Conservation (phyloP, 106 monocot species). For the Dactylorhiza incarnata region DNA sequence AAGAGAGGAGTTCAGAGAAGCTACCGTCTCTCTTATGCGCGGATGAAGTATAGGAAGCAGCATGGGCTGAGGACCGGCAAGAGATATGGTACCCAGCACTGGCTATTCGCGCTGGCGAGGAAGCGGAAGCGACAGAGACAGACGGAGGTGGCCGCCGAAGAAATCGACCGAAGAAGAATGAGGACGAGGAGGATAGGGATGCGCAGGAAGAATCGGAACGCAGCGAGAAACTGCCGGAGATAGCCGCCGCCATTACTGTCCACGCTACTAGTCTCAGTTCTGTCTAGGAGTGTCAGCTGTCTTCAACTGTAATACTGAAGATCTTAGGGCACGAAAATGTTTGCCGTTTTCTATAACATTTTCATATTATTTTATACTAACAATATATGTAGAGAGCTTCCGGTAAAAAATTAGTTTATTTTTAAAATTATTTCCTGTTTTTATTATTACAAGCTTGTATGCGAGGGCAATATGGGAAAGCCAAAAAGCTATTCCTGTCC, state of each 20-base stretch:
- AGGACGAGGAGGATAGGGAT: not conserved
- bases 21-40: not conserved
- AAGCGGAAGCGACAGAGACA: not conserved
- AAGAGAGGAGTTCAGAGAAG: not conserved
- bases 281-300: too few relatives aligned
- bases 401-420: too few relatives aligned
- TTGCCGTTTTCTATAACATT: too few relatives aligned
- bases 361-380: too few relatives aligned
- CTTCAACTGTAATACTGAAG: too few relatives aligned
- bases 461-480: too few relatives aligned
- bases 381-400: too few relatives aligned
- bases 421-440: too few relatives aligned
- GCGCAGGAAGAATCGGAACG: not conserved
- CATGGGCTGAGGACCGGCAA: not conserved
- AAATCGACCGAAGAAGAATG: not conserved
- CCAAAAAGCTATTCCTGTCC: too few relatives aligned
- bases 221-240: not conserved
- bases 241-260: not conserved
- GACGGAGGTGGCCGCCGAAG: not conserved
- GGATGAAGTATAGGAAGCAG: not conserved
- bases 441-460: too few relatives aligned
- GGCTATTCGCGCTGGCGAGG: not conserved
- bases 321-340: too few relatives aligned
- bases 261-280: too few relatives aligned
- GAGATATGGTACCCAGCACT: not conserved